phyloP scores from a whole-genome alignment of 345 rosid species.

The Pistacia integerrima region DNA sequence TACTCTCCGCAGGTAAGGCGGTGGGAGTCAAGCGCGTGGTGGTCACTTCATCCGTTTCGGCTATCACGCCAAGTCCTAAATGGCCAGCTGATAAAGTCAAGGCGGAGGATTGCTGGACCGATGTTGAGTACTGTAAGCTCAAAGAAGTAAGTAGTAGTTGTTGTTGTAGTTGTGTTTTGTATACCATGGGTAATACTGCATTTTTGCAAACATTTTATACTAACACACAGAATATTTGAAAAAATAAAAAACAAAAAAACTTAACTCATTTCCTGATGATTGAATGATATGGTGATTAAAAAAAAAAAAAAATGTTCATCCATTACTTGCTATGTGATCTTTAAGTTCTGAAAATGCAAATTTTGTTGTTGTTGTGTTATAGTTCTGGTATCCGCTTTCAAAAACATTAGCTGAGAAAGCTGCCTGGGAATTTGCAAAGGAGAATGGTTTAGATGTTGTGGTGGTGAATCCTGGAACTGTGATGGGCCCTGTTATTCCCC shows the following conservation, averaged over 20 bases:
- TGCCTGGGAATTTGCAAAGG: constrained; percentile 81
- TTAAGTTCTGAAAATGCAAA: no score
- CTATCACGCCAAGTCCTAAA: constrained; percentile 78
- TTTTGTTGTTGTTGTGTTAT: constrained; percentile 10
- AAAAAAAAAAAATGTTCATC: no score
- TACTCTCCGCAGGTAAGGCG: constrained; percentile 73
- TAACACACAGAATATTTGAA: no score
- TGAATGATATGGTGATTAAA: no score
- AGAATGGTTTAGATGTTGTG: constrained; percentile 82
- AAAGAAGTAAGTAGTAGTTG: constrained; percentile 51
- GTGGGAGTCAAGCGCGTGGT: constrained; percentile 80
- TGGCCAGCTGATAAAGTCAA: constrained; percentile 83
- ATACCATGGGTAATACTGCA: neutral
- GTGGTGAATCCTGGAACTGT: constrained; percentile 94
- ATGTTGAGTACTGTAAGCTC: constrained; percentile 67
- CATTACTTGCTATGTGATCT: no score
- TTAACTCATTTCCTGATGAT: no score
- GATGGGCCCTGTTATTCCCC: constrained; percentile 83
- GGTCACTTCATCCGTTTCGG: constrained; percentile 77
- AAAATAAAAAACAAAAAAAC: no score
- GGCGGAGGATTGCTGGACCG: constrained; percentile 87
- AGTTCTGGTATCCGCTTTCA: constrained; percentile 90
- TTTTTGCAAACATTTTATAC: no score
- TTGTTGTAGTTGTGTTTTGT: neutral
- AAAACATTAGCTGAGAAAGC: constrained; percentile 92